Percentiles rank a stretch among this genome's conserved stretches.
phyloP scores from a whole-genome alignment of 371 early-diverging fungal genomes.

The Mucor lusitanicus region DNA sequence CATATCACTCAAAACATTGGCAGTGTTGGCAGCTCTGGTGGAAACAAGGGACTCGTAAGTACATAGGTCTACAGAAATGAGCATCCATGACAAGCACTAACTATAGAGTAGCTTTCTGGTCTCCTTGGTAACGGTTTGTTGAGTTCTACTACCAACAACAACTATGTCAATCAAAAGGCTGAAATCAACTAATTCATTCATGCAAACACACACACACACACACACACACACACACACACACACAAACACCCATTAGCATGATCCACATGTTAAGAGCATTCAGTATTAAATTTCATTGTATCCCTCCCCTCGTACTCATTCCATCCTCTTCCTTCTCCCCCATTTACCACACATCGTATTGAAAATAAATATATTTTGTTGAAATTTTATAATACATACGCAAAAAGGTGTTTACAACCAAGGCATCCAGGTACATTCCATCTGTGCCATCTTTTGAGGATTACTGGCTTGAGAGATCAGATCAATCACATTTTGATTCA shows the following conservation, averaged over 20 bases:
- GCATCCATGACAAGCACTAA: not conserved
- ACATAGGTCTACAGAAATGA: not conserved
- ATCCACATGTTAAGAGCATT: not conserved
- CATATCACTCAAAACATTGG: constrained; percentile 11
- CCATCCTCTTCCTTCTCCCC: not conserved
- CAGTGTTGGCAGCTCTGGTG: not conserved
- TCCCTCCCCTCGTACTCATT: not conserved
- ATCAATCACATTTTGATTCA: constrained; percentile 82
- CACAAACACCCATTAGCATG: not conserved
- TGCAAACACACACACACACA: not conserved
- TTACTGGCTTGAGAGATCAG: constrained; percentile 89
- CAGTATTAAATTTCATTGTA: not conserved
- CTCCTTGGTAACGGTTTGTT: constrained; percentile 14
- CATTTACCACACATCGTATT: not conserved
- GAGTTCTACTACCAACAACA: constrained; percentile 6
- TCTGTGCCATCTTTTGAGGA: constrained; percentile 89
- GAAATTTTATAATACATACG: not conserved
- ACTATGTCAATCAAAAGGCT: constrained; percentile 13
- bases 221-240: not conserved
- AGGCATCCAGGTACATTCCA: constrained; percentile 89
- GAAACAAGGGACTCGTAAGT: constrained; percentile 7
- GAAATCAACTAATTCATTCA: not conserved
- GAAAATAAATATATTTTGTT: constrained; percentile 5
- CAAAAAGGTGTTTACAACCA: constrained; percentile 57
- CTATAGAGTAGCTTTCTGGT: not conserved